Percentiles rank a stretch among this genome's conserved stretches.
phyloP scores from a whole-genome alignment of 176 grass and related monocot species.

The Thinopyrum elongatum region DNA sequence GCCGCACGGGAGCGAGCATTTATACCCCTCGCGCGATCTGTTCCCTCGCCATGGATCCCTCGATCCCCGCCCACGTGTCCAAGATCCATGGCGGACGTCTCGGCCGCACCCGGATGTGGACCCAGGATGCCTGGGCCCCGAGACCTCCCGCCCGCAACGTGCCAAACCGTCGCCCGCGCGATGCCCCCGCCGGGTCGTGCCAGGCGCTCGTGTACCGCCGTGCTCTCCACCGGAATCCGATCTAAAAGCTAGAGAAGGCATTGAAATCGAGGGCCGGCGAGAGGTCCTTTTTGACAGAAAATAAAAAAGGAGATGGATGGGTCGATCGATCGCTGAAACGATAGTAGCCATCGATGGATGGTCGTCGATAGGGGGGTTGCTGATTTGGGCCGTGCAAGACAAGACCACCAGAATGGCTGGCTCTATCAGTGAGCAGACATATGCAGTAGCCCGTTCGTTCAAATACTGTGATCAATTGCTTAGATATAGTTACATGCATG shows the following conservation, averaged over 20 bases:
- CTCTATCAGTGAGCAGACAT: not conserved
- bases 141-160: no score
- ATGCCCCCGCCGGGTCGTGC: no score
- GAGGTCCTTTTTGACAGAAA: not conserved
- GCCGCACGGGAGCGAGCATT: no score
- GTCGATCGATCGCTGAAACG: not conserved
- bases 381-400: constrained; percentile 18
- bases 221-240: no score
- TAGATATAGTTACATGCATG: not conserved
- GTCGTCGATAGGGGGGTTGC: not conserved
- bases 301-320: not conserved
- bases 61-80: no score
- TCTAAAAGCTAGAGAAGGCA: not conserved
- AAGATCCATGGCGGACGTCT: no score
- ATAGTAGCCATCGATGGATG: not conserved
- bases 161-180: no score
- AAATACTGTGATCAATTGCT: not conserved
- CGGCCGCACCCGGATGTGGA: no score
- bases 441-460: not conserved
- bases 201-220: no score
- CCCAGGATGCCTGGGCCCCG: no score
- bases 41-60: no score
- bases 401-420: not conserved
- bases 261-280: not conserved
- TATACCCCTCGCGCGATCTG: no score